phyloP scores from a whole-genome alignment of 139 green algal genomes.

The Micromonas commoda region DNA sequence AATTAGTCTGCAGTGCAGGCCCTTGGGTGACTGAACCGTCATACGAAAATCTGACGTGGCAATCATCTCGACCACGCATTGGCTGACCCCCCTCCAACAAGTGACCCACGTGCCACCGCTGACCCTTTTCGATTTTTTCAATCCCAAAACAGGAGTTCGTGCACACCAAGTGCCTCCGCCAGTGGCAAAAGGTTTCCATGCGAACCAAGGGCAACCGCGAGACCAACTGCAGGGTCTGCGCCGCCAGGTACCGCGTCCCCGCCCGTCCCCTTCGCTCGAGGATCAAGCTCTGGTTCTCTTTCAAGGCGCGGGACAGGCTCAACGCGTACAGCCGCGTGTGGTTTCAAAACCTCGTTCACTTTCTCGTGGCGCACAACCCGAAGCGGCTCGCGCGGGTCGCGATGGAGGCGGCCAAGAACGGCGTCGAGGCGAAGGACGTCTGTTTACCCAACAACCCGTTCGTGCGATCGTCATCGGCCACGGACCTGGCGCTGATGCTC shows the following conservation, averaged over 20 bases:
- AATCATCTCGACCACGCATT: too few relatives aligned
- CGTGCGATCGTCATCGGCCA: not conserved
- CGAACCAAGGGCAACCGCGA: not conserved
- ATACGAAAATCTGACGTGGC: too few relatives aligned
- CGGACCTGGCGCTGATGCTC: slow-evolving; percentile 3
- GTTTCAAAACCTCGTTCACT: not conserved
- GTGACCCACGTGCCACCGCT: too few relatives aligned
- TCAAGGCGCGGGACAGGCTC: slow-evolving; percentile 4
- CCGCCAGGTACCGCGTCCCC: not conserved
- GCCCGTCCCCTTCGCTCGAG: not conserved
- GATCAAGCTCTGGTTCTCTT: slow-evolving; percentile 1
- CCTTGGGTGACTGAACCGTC: too few relatives aligned
- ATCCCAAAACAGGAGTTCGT: slow-evolving; percentile 22
- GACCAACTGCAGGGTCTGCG: slow-evolving; percentile 10
- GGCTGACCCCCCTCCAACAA: too few relatives aligned
- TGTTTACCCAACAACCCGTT: too few relatives aligned
- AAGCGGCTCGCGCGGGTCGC: not conserved
- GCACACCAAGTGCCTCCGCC: not conserved
- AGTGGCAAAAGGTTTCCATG: not conserved
- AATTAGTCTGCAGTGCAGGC: too few relatives aligned
- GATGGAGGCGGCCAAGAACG: not conserved
- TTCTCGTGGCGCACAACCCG: not conserved
- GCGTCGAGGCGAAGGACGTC: too few relatives aligned
- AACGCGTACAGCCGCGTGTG: slow-evolving; percentile 12
- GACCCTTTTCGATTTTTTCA: too few relatives aligned